Conservation (phyloP, 2,329 filamentous ascomycete genomes). For the Colletotrichum spaethianum region DNA sequence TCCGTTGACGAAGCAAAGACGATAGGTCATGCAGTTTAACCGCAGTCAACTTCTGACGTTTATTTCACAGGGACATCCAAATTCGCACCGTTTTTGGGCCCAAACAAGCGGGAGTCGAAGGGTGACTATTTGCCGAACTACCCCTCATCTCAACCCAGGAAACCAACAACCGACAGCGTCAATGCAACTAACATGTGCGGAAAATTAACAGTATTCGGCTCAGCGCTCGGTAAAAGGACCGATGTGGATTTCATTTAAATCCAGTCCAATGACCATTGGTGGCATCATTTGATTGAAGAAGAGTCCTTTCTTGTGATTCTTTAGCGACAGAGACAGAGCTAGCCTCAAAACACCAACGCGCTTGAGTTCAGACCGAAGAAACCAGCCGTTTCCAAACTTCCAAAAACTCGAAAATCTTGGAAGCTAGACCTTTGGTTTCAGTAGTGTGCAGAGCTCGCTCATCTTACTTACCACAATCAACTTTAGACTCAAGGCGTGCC, state of each 20-base stretch:
- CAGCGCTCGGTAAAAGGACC: not conserved
- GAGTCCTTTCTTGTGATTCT: not conserved
- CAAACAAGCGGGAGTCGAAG: no score
- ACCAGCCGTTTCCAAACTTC: not conserved
- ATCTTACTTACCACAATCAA: not conserved
- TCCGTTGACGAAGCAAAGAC: no score
- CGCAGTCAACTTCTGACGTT: not conserved
- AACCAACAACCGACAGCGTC: not conserved
- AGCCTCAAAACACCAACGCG: not conserved
- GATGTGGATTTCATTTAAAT: accelerated
- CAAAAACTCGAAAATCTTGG: not conserved
- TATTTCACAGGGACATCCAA: not conserved
- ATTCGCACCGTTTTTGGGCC: not conserved
- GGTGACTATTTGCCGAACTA: not conserved
- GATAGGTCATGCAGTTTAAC: not conserved
- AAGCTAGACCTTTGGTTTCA: not conserved
- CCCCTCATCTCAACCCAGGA: not conserved
- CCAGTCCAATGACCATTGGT: not conserved
- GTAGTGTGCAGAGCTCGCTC: not conserved
- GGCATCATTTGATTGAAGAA: not conserved
- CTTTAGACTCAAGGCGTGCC: not conserved
- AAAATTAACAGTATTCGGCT: not conserved
- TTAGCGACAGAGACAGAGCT: not conserved
- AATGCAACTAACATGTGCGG: not conserved
- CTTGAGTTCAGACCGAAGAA: not conserved